Percentiles rank a stretch among this genome's conserved stretches.
These are phyloP conservation scores for Trifolium dubium DNA, from an alignment of 306 rosid genomes.

Conservation along the genomic window DNA sequence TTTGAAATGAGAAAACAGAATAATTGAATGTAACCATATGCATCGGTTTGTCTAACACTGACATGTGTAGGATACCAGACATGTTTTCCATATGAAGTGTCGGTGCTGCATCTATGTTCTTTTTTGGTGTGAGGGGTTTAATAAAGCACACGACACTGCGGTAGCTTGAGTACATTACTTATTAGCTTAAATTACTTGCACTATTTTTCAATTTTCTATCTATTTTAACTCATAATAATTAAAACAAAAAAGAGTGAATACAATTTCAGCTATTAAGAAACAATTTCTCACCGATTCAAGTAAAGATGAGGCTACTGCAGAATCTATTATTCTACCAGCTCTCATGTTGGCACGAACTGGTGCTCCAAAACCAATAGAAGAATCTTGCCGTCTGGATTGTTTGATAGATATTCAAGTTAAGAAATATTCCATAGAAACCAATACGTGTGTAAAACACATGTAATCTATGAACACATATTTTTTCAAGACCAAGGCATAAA, in stretches of 20 bases:
- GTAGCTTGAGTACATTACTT: conserved; percentile 25
- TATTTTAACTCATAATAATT: neutral
- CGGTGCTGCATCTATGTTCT: neutral
- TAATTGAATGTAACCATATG: neutral
- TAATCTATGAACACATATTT: conserved; percentile 13
- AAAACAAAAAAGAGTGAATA: neutral
- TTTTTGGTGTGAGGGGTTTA: conserved; percentile 8
- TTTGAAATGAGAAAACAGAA: neutral
- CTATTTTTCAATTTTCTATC: neutral
- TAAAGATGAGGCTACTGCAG: conserved; percentile 80
- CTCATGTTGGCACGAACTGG: conserved; percentile 97
- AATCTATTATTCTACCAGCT: conserved; percentile 62
- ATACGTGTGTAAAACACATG: neutral
- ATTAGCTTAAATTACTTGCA: conserved; percentile 1
- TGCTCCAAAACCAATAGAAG: conserved; percentile 98
- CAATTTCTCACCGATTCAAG: conserved; percentile 76
- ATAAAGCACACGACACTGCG: conserved; percentile 22
- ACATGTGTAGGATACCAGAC: neutral
- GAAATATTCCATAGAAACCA: conserved; percentile 2
- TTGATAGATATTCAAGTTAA: conserved; percentile 27
- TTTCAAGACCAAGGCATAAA: conserved; percentile 22
- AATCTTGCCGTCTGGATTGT: conserved; percentile 87
- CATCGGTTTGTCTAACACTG: neutral
- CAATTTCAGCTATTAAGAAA: conserved; percentile 22
- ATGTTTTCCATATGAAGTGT: neutral